These are phyloP conservation scores for Microcyclosporella mali DNA, from an alignment of 2,329 filamentous ascomycete species.

Conservation along the genomic window DNA sequence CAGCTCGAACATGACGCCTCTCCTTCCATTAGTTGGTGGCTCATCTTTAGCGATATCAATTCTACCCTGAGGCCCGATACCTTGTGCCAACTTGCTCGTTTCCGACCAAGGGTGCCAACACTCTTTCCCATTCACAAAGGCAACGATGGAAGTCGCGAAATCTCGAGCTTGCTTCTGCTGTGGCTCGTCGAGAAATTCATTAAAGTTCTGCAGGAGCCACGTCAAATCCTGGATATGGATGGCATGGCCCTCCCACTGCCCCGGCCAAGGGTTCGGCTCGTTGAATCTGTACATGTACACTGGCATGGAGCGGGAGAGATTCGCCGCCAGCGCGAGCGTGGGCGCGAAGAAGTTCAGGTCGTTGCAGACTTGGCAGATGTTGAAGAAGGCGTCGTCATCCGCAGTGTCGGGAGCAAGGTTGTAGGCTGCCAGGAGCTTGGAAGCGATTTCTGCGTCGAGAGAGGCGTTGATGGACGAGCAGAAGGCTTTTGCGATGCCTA, in stretches of 20 bases:
- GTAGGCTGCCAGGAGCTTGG: conserved; percentile 36
- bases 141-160: conserved; percentile 36
- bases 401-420: conserved; percentile 31
- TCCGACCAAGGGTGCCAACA: conserved; percentile 3
- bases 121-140: conserved; percentile 34
- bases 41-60: conserved; percentile 3
- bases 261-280: conserved; percentile 44
- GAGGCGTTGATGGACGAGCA: conserved; percentile 30
- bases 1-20: conserved; percentile 4
- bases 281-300: conserved; percentile 43
- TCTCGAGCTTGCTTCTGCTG: conserved; percentile 29
- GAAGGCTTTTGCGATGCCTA: conserved; percentile 33
- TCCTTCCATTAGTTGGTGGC: conserved; percentile 21
- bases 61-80: conserved; percentile 4
- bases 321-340: conserved; percentile 36
- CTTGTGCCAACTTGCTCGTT: conserved; percentile 1
- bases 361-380: conserved; percentile 39
- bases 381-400: conserved; percentile 41
- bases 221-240: conserved; percentile 43
- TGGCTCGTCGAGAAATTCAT: conserved; percentile 32
- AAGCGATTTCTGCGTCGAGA: conserved; percentile 24
- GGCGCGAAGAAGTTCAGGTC: conserved; percentile 46
- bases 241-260: conserved; percentile 35
- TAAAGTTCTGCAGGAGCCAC: conserved; percentile 44
- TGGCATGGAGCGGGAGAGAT: conserved; percentile 6